Conservation (phyloP, 768 basidiomycete species). For the Podaxis sp. region DNA sequence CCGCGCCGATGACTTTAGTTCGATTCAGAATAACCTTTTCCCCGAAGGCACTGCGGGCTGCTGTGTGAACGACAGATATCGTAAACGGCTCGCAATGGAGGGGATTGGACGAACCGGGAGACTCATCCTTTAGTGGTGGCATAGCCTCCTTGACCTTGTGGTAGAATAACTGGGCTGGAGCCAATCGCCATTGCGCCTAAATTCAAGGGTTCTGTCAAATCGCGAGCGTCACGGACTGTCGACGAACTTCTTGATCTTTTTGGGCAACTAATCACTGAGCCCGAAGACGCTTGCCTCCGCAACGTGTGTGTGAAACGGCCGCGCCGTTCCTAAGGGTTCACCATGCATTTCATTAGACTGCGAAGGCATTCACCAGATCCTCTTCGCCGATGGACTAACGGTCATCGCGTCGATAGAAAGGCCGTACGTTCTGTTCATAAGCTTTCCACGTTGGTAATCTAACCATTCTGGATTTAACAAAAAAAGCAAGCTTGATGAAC, state of each 20-base stretch:
- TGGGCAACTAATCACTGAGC: background rate
- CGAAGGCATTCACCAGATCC: background rate
- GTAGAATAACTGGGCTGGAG: background rate
- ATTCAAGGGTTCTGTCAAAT: background rate
- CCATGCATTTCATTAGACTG: background rate
- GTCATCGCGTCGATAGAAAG: background rate
- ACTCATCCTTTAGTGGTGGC: constrained; percentile 19
- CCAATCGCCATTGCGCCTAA: background rate
- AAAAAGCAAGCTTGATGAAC: constrained; percentile 10
- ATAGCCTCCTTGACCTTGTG: background rate
- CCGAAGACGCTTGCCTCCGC: background rate
- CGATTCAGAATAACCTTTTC: constrained; percentile 8
- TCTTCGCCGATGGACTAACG: background rate
- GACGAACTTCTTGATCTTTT: constrained; percentile 5
- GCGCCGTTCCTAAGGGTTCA: background rate
- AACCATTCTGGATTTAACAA: constrained; percentile 1
- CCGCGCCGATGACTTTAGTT: background rate
- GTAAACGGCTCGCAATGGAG: constrained; percentile 43
- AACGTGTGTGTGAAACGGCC: background rate
- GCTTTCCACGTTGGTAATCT: constrained; percentile 8
- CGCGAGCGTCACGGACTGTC: constrained; percentile 10
- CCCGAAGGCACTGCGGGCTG: constrained; percentile 44
- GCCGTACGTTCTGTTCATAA: background rate
- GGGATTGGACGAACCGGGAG: constrained; percentile 6
- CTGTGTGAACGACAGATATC: constrained; percentile 57